Conservation (phyloP, 129 eudicot genomes). For the Solidago caesia region DNA sequence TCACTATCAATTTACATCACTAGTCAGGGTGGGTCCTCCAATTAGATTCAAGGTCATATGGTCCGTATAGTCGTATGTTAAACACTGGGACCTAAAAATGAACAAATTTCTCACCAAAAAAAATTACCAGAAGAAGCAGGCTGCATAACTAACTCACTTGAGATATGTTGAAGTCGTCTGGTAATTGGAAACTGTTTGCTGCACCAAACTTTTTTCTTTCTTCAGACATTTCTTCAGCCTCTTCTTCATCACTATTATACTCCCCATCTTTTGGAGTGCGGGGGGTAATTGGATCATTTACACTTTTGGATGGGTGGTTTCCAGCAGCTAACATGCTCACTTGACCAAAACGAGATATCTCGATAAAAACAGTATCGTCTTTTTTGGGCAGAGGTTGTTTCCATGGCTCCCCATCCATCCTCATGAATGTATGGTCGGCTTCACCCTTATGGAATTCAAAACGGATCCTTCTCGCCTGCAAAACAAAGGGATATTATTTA, state of each 20-base stretch:
- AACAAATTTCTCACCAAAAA: conserved; percentile 15
- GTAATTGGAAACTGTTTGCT: conserved; percentile 55
- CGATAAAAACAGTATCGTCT: conserved; percentile 56
- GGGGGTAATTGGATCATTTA: conserved; percentile 48
- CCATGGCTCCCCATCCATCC: conserved; percentile 89
- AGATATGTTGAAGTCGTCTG: conserved; percentile 49
- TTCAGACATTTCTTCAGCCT: conserved; percentile 40
- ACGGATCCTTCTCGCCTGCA: conserved; percentile 56
- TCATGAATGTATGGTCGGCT: conserved; percentile 64
- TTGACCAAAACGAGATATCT: conserved; percentile 64
- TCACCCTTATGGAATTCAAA: conserved; percentile 65
- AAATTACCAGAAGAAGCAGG: background rate
- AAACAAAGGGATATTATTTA: background rate
- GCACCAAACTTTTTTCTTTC: conserved; percentile 72
- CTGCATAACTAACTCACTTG: conserved; percentile 40
- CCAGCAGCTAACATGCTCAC: conserved; percentile 54
- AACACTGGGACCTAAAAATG: conserved; percentile 7
- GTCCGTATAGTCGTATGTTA: background rate
- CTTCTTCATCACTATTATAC: conserved; percentile 40
- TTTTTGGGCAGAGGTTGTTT: conserved; percentile 69
- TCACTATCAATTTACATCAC: conserved; percentile 24
- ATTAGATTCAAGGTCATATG: background rate
- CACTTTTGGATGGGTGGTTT: conserved; percentile 45
- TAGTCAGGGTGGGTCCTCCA: conserved; percentile 11
- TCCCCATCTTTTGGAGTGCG: conserved; percentile 38